phyloP scores from a whole-genome alignment of 257 asterid genomes.

The Gentiana straminea region DNA sequence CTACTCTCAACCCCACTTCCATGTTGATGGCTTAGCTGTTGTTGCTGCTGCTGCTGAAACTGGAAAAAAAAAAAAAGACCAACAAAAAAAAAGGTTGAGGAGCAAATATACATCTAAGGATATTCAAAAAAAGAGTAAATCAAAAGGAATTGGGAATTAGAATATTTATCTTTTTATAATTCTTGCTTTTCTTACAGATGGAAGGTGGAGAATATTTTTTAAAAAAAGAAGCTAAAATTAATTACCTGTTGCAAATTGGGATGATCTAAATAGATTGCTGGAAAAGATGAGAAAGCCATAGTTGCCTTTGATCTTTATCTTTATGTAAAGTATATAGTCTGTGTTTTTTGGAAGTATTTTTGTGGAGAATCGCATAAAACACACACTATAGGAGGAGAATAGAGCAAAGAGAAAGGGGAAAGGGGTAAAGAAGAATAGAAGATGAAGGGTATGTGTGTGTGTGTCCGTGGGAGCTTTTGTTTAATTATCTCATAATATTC shows the following conservation, averaged over 20 bases:
- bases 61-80: neutral
- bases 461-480: no score
- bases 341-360: no score
- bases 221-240: conserved; percentile 4
- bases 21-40: conserved; percentile 15
- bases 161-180: conserved; percentile 21
- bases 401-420: no score
- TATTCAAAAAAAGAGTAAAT: conserved; percentile 30
- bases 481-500: neutral
- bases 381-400: no score
- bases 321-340: no score
- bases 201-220: neutral
- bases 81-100: neutral
- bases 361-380: no score
- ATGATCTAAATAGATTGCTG: conserved; percentile 38
- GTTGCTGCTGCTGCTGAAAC: conserved; percentile 17
- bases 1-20: conserved; percentile 13
- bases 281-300: conserved; percentile 20
- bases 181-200: conserved; percentile 13
- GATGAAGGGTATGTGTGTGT: no score
- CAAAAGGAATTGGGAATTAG: conserved; percentile 27
- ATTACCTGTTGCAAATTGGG: conserved; percentile 43
- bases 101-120: conserved; percentile 8
- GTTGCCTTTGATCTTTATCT: no score
- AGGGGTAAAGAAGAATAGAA: no score